Evolutionary conservation across 2,329 filamentous ascomycete species (phyloP).

Genomic region (Triangularia verruculosa): DNA sequence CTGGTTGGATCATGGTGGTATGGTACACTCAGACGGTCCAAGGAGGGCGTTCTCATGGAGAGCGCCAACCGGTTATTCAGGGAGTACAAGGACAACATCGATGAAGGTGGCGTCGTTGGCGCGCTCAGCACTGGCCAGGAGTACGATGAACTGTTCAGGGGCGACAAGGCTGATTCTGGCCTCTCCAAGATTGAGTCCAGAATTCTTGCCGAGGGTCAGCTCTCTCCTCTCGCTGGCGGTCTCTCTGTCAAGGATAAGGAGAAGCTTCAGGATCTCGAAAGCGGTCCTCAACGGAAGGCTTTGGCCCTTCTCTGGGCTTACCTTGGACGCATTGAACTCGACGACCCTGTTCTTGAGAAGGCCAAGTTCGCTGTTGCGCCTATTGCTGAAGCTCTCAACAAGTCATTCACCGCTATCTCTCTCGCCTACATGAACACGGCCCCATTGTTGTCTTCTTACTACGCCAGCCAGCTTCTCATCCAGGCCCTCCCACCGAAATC

Average conservation of each 20-base stretch:
- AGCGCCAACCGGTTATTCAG: constrained; percentile 93
- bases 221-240: constrained; percentile 51
- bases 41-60: constrained; percentile 88
- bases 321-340: constrained; percentile 80
- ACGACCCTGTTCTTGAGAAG: constrained; percentile 71
- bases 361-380: constrained; percentile 89
- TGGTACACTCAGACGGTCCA: constrained; percentile 86
- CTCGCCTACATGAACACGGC: constrained; percentile 82
- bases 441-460: constrained; percentile 79
- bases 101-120: constrained; percentile 73
- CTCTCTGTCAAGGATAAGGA: constrained; percentile 72
- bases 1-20: constrained; percentile 99
- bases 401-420: constrained; percentile 81
- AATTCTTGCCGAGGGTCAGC: constrained; percentile 62
- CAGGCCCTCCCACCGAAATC: constrained; percentile 82
- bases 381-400: constrained; percentile 78
- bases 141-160: constrained; percentile 72
- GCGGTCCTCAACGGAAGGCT: constrained; percentile 76
- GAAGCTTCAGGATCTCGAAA: constrained; percentile 76
- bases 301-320: constrained; percentile 93
- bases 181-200: constrained; percentile 81
- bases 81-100: constrained; percentile 82
- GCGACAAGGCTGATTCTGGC: constrained; percentile 74
- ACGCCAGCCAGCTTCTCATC: constrained; percentile 79
- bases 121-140: constrained; percentile 85